phyloP scores from a whole-genome alignment of 2,329 filamentous ascomycete species.

The Trichoderma hamatum region DNA sequence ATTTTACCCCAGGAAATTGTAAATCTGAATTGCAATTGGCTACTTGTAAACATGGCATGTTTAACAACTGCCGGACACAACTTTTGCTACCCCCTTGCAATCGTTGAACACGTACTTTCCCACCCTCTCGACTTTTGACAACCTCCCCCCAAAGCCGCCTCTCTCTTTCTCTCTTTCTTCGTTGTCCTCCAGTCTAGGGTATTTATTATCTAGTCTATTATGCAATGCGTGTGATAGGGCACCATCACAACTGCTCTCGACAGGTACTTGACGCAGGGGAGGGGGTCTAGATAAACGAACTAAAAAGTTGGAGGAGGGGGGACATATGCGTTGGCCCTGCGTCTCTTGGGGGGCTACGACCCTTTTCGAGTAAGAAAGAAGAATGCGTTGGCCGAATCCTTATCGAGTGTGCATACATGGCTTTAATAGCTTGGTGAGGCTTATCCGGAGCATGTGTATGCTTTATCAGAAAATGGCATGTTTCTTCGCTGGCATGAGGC shows the following conservation, averaged over 20 bases:
- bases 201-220: not conserved
- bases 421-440: not conserved
- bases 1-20: not conserved
- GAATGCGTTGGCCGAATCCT: constrained; percentile 16
- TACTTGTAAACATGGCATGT: not conserved
- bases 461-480: not conserved
- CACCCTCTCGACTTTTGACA: not conserved
- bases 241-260: not conserved
- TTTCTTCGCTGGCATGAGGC: not conserved
- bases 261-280: constrained; percentile 5
- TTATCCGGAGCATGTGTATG: not conserved
- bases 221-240: constrained; percentile 11
- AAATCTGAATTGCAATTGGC: not conserved
- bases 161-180: not conserved
- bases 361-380: not conserved
- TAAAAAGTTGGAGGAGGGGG: not conserved
- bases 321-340: constrained; percentile 16
- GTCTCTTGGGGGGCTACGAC: not conserved
- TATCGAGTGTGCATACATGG: not conserved
- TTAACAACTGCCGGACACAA: not conserved
- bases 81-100: not conserved
- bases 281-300: not conserved
- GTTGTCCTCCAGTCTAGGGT: not conserved
- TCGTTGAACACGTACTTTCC: not conserved
- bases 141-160: not conserved